Conservation (phyloP, 2,329 filamentous ascomycete genomes). For the Canariomyces notabilis region DNA sequence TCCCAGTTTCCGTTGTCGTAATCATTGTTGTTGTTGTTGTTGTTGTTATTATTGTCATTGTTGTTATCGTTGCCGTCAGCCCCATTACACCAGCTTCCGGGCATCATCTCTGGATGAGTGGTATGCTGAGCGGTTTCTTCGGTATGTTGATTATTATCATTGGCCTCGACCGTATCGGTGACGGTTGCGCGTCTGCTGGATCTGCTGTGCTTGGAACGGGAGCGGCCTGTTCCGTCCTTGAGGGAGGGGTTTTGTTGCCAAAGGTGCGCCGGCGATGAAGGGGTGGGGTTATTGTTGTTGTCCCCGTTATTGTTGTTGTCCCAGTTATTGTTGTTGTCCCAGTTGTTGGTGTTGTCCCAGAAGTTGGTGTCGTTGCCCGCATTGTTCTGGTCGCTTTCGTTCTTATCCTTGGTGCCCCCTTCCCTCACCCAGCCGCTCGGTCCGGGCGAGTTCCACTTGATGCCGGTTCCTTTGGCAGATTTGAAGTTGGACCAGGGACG, state of each 20-base stretch:
- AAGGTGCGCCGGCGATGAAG: not conserved
- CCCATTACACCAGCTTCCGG: not conserved
- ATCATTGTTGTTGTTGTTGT: conserved; percentile 2
- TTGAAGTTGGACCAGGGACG: not conserved
- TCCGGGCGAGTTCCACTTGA: conserved; percentile 13
- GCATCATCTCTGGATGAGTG: not conserved
- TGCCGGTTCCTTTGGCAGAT: conserved; percentile 5
- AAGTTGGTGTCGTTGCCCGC: not conserved
- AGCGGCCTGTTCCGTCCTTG: not conserved
- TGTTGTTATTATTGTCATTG: no score
- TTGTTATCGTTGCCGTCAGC: conserved; percentile 2
- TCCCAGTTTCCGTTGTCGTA: not conserved
- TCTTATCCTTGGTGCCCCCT: not conserved
- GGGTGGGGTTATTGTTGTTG: not conserved
- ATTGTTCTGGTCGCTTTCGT: no score
- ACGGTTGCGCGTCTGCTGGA: not conserved
- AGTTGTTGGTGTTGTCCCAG: conserved; percentile 1
- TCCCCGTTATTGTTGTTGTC: not conserved
- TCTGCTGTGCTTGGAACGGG: not conserved
- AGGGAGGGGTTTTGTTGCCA: not conserved
- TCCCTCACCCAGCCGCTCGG: not conserved
- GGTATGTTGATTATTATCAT: not conserved
- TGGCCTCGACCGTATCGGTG: not conserved
- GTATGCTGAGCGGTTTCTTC: not conserved
- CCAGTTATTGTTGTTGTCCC: not conserved